Percentiles rank a stretch among this genome's conserved stretches.
Conservation (phyloP, 2,329 filamentous ascomycete species). For the Xylaria sp. region DNA sequence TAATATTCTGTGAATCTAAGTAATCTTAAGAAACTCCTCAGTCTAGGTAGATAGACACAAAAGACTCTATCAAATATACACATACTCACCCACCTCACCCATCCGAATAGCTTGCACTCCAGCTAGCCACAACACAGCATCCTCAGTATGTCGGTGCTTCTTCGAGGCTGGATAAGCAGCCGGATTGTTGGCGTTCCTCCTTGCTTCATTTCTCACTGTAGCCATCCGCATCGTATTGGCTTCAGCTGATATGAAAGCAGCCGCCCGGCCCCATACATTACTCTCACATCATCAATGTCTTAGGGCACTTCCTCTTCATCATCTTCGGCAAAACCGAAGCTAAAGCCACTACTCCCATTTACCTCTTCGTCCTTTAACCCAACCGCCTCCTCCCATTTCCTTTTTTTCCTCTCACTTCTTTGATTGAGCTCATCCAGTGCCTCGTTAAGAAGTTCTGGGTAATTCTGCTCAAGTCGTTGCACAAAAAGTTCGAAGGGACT, state of each 20-base stretch:
- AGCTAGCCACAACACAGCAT: conserved; percentile 15
- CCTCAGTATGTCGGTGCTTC: too few relatives aligned
- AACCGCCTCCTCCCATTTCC: conserved; percentile 87
- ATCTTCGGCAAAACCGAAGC: conserved; percentile 64
- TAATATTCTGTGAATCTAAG: too few relatives aligned
- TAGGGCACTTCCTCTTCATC: conserved; percentile 60
- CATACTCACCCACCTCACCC: too few relatives aligned
- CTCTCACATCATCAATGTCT: conserved; percentile 7
- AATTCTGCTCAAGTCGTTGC: conserved; percentile 68
- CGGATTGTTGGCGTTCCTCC: background rate
- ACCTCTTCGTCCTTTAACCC: conserved; percentile 59
- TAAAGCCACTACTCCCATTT: conserved; percentile 55
- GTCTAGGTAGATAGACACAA: background rate
- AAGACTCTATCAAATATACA: too few relatives aligned
- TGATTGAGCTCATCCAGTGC: conserved; percentile 73
- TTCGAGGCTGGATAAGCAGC: conserved; percentile 4
- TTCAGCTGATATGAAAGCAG: background rate
- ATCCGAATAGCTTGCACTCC: background rate
- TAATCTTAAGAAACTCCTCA: too few relatives aligned
- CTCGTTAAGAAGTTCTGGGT: conserved; percentile 74
- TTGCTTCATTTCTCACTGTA: background rate
- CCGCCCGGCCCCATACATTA: background rate
- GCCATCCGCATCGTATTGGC: background rate
- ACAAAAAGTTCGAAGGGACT: conserved; percentile 82
- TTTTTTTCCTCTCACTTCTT: conserved; percentile 72